These are phyloP conservation scores for Kodamaea hsintzibuensis DNA, from an alignment of 805 yeast genomes.

Conservation along the genomic window DNA sequence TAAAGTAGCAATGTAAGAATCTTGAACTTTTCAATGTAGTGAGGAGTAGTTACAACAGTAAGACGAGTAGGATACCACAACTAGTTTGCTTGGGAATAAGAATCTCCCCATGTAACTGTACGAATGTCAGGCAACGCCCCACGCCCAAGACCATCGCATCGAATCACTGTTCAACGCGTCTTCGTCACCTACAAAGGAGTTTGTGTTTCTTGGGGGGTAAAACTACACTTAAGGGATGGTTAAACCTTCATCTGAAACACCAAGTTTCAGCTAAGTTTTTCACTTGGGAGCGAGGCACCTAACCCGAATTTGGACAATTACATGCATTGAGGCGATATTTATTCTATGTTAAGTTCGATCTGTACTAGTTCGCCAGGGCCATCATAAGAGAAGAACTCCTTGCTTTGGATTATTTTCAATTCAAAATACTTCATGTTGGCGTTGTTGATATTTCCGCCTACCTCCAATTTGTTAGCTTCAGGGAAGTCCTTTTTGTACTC, in stretches of 20 bases:
- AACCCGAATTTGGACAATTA: not conserved
- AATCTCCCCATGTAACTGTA: not conserved
- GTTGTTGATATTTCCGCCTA: slow-evolving; percentile 53
- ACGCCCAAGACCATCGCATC: not conserved
- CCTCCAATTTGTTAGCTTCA: slow-evolving; percentile 6
- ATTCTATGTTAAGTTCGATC: slow-evolving; percentile 3
- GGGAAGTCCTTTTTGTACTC: slow-evolving; percentile 14
- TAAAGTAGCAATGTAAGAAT: no score
- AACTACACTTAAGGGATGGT: not conserved
- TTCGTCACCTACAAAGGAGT: not conserved
- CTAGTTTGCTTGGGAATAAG: not conserved
- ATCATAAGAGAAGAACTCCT: slow-evolving; percentile 35
- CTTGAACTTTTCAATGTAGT: no score
- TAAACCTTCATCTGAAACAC: not conserved
- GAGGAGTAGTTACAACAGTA: no score
- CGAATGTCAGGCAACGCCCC: not conserved
- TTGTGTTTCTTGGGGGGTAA: not conserved
- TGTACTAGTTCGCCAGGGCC: slow-evolving; percentile 23
- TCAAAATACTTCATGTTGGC: slow-evolving; percentile 70
- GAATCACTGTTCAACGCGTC: not conserved
- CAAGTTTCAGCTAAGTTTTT: not conserved
- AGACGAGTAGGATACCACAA: no score
- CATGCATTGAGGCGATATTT: not conserved
- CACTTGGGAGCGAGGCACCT: not conserved
- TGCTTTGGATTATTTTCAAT: slow-evolving; percentile 63